Percentiles rank a stretch among this genome's conserved stretches.
Evolutionary conservation across 768 basidiomycete genomes (phyloP).

Genomic region (Russula vinacea): DNA sequence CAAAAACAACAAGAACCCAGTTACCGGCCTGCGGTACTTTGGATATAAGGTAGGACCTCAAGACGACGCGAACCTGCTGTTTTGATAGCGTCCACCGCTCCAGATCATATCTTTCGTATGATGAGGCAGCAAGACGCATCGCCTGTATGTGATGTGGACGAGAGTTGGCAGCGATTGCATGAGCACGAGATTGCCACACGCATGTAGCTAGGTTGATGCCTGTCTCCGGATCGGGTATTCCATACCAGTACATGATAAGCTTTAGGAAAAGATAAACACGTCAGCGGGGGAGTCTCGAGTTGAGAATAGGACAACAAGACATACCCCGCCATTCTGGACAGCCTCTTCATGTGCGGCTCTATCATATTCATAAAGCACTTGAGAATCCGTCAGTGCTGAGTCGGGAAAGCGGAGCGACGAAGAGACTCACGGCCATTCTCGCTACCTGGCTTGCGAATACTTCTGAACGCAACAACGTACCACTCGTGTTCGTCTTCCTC

Average conservation of each 20-base stretch:
- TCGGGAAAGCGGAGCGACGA: not conserved
- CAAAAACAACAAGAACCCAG: not conserved
- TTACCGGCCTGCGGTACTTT: conserved; percentile 70
- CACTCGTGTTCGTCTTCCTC: conserved; percentile 75
- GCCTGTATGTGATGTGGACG: conserved; percentile 80
- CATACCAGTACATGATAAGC: conserved; percentile 94
- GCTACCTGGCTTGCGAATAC: conserved; percentile 66
- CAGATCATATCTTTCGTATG: conserved; percentile 76
- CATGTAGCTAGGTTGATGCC: conserved; percentile 92
- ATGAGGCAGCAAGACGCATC: conserved; percentile 70
- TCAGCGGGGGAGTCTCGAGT: conserved; percentile 2
- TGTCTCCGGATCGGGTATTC: conserved; percentile 68
- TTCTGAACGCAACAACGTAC: conserved; percentile 91
- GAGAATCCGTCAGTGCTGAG: conserved; percentile 13
- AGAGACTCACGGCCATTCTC: conserved; percentile 55
- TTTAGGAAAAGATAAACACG: conserved; percentile 39
- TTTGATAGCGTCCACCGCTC: conserved; percentile 76
- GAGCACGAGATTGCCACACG: conserved; percentile 87
- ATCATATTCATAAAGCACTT: conserved; percentile 86
- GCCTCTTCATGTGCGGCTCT: conserved; percentile 90
- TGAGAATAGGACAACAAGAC: conserved; percentile 32
- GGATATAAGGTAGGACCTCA: conserved; percentile 55
- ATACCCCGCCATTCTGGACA: conserved; percentile 76
- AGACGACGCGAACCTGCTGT: conserved; percentile 54
- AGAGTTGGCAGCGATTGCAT: conserved; percentile 77